Percentiles rank a stretch among this genome's conserved stretches.
These are phyloP conservation scores for Camellia granthamiana DNA, from an alignment of 148 eudicot species.

Conservation along the genomic window DNA sequence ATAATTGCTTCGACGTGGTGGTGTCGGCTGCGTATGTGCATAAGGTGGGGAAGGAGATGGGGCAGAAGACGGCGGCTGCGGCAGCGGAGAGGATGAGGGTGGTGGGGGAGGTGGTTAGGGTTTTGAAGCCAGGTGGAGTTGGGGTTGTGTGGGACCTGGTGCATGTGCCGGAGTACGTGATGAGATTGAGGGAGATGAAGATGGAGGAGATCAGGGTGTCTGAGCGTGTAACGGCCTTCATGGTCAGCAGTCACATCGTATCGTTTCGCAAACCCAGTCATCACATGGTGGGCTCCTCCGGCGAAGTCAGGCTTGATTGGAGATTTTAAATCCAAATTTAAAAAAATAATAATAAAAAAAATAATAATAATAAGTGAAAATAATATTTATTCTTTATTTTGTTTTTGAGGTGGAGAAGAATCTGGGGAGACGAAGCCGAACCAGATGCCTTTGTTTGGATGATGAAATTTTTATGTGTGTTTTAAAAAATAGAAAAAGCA, in stretches of 20 bases:
- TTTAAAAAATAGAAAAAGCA: background rate
- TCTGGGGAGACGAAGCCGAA: slow-evolving; percentile 28
- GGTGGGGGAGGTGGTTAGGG: slow-evolving; percentile 74
- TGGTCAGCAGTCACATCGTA: slow-evolving; percentile 79
- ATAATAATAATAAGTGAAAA: too few species aligned
- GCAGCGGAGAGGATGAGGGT: slow-evolving; percentile 81
- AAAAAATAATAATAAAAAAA: too few species aligned
- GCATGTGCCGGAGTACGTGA: slow-evolving; percentile 84
- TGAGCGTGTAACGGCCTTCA: slow-evolving; percentile 79
- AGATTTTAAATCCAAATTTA: slow-evolving; percentile 30
- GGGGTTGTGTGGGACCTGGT: slow-evolving; percentile 94
- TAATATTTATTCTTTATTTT: too few species aligned
- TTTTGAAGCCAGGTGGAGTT: slow-evolving; percentile 71
- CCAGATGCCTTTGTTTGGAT: slow-evolving; percentile 10
- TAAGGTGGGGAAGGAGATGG: slow-evolving; percentile 72
- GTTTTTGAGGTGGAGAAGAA: background rate
- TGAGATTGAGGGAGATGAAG: slow-evolving; percentile 56
- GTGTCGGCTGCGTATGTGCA: slow-evolving; percentile 69
- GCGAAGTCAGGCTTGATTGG: slow-evolving; percentile 84
- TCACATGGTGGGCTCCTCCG: slow-evolving; percentile 36
- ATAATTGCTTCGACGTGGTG: slow-evolving; percentile 87
- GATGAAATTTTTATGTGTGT: background rate
- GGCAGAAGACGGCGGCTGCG: slow-evolving; percentile 54
- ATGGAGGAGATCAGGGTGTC: slow-evolving; percentile 89
- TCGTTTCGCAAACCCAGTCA: slow-evolving; percentile 79